These are phyloP conservation scores for Phialocephala subalpina DNA, from an alignment of 2,329 filamentous ascomycete species.

Conservation along the genomic window DNA sequence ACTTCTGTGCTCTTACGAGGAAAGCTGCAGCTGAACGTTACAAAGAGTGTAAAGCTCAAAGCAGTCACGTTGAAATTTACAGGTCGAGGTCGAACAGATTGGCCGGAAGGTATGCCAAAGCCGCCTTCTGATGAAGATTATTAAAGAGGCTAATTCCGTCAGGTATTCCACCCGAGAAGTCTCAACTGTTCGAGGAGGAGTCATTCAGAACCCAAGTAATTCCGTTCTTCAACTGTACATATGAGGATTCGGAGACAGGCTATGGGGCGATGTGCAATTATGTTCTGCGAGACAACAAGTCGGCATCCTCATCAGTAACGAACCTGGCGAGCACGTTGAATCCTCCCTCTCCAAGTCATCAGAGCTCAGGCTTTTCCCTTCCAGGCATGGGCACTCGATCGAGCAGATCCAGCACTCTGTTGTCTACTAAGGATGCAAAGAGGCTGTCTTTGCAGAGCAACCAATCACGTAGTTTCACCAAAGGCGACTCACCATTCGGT, in stretches of 20 bases:
- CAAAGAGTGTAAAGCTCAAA: slow-evolving; percentile 93
- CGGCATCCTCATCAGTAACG: slow-evolving; percentile 39
- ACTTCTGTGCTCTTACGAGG: slow-evolving; percentile 84
- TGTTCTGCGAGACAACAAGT: slow-evolving; percentile 44
- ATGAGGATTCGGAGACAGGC: slow-evolving; percentile 63
- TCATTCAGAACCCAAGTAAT: slow-evolving; percentile 87
- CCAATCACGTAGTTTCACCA: slow-evolving; percentile 73
- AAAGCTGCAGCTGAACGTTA: slow-evolving; percentile 80
- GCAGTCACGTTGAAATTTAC: slow-evolving; percentile 86
- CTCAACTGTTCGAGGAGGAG: slow-evolving; percentile 84
- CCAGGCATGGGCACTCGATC: slow-evolving; percentile 36
- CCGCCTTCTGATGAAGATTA: not conserved
- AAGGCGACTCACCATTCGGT: slow-evolving; percentile 64
- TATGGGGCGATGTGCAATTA: slow-evolving; percentile 71
- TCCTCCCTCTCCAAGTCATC: slow-evolving; percentile 9
- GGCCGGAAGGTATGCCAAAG: slow-evolving; percentile 81
- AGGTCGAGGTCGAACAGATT: slow-evolving; percentile 88
- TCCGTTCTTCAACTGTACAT: slow-evolving; percentile 88
- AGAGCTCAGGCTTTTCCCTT: slow-evolving; percentile 34
- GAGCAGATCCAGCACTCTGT: slow-evolving; percentile 37
- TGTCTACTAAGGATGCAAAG: slow-evolving; percentile 49
- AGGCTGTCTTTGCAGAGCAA: slow-evolving; percentile 69
- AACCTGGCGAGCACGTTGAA: slow-evolving; percentile 27
- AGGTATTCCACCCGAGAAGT: slow-evolving; percentile 87
- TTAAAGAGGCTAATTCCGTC: slow-evolving; percentile 4